phyloP scores from a whole-genome alignment of 2,329 filamentous ascomycete species.

The Sporothrix variecibatus region DNA sequence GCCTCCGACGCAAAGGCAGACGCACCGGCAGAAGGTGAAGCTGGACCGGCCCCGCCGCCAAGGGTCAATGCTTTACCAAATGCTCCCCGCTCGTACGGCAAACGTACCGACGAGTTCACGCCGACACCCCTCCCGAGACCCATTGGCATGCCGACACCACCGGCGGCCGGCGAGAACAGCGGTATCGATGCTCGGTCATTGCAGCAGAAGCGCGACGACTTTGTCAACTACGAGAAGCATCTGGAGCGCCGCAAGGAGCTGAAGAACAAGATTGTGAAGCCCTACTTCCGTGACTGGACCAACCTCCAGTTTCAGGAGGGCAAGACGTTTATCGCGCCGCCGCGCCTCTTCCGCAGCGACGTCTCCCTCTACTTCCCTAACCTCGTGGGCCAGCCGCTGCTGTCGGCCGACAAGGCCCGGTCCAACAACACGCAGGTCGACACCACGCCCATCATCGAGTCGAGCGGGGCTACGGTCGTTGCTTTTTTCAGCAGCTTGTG shows the following conservation, averaged over 20 bases:
- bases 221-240: slow-evolving; percentile 84
- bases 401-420: slow-evolving; percentile 51
- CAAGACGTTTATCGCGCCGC: slow-evolving; percentile 87
- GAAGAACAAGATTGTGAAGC: slow-evolving; percentile 76
- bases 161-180: slow-evolving; percentile 76
- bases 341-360: slow-evolving; percentile 79
- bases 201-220: slow-evolving; percentile 72
- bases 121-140: slow-evolving; percentile 67
- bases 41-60: not conserved
- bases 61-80: slow-evolving; percentile 48
- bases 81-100: slow-evolving; percentile 62
- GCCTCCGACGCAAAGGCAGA: not conserved
- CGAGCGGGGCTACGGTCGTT: slow-evolving; percentile 67
- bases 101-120: slow-evolving; percentile 55
- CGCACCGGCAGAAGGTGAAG: not conserved
- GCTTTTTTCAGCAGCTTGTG: slow-evolving; percentile 80
- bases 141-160: slow-evolving; percentile 77
- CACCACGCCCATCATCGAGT: slow-evolving; percentile 69
- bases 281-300: slow-evolving; percentile 95
- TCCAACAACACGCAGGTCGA: slow-evolving; percentile 64
- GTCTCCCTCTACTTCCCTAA: slow-evolving; percentile 93
- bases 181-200: slow-evolving; percentile 70
- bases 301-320: slow-evolving; percentile 81
- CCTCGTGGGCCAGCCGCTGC: slow-evolving; percentile 75
- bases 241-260: slow-evolving; percentile 73